A percentile compares a stretch with the other conserved stretches of the same genome.
phyloP scores from a whole-genome alignment of 2,329 filamentous ascomycete species.

The Aureobasidium sp. region DNA sequence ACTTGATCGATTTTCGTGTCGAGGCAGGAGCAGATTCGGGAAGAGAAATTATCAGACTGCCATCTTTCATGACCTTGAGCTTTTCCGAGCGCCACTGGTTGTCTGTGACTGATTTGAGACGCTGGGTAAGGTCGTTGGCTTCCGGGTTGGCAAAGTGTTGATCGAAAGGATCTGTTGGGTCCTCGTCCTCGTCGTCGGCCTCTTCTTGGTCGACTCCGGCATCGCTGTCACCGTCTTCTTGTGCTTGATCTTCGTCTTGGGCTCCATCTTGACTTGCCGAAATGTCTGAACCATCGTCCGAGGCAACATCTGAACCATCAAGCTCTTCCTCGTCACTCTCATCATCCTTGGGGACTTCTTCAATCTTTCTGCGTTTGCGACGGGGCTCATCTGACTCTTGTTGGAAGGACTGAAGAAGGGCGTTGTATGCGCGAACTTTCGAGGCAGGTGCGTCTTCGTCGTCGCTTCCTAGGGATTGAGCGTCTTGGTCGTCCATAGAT shows the following conservation, averaged over 20 bases:
- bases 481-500: constrained; percentile 20
- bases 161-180: constrained; percentile 62
- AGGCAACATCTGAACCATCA: constrained; percentile 32
- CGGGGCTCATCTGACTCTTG: constrained; percentile 35
- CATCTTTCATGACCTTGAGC: constrained; percentile 7
- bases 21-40: constrained; percentile 12
- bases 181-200: constrained; percentile 20
- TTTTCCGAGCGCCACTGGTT: constrained; percentile 39
- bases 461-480: constrained; percentile 21
- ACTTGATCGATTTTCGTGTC: constrained; percentile 11
- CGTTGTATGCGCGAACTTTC: constrained; percentile 42
- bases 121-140: constrained; percentile 48
- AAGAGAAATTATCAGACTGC: constrained; percentile 15
- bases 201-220: constrained; percentile 1
- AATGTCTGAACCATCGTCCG: constrained; percentile 36
- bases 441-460: constrained; percentile 24
- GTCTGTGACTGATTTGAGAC: constrained; percentile 36
- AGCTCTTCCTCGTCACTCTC: constrained; percentile 33
- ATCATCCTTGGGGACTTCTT: constrained; percentile 28
- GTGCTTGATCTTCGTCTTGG: constrained; percentile 45
- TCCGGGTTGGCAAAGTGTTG: constrained; percentile 66
- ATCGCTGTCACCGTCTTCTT: constrained; percentile 18
- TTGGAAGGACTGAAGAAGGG: constrained; percentile 48
- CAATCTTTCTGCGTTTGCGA: constrained; percentile 46
- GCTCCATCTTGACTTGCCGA: constrained; percentile 37